These are phyloP conservation scores for Pyrus bretschneideri DNA, from an alignment of 306 rosid genomes.

Conservation along the genomic window DNA sequence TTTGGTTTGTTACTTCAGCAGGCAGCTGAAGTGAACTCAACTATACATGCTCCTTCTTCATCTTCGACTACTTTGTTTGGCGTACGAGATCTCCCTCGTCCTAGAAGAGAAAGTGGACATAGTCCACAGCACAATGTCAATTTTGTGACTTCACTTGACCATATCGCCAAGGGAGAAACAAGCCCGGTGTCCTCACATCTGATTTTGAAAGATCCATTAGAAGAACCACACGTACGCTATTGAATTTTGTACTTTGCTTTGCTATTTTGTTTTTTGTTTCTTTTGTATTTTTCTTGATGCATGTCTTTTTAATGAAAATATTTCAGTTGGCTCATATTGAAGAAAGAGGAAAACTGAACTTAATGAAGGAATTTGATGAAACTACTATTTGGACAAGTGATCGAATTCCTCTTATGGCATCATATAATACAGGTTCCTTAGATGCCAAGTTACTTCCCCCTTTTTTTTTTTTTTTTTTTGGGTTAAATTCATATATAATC, in stretches of 20 bases:
- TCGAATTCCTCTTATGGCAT: conserved; percentile 86
- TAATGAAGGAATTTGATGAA: conserved; percentile 92
- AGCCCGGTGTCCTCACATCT: conserved; percentile 62
- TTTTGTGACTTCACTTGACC: conserved; percentile 33
- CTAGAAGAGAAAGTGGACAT: conserved; percentile 36
- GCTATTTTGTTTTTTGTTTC: not conserved
- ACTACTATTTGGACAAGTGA: conserved; percentile 97
- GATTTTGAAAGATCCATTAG: conserved; percentile 74
- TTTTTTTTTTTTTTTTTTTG: not conserved
- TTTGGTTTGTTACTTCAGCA: conserved; percentile 88
- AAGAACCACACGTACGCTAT: conserved; percentile 63
- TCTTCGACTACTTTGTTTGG: conserved; percentile 60
- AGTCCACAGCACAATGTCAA: conserved; percentile 27
- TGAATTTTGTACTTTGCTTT: conserved; percentile 1
- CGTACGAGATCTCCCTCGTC: conserved; percentile 37
- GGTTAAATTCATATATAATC: conserved; percentile 2
- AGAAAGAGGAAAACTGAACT: conserved; percentile 78
- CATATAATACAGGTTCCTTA: conserved; percentile 73
- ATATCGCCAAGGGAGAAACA: conserved; percentile 53
- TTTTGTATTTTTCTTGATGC: not conserved
- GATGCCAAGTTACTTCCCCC: too few species aligned
- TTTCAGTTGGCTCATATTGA: conserved; percentile 64
- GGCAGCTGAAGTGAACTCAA: conserved; percentile 47
- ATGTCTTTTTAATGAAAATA: not conserved
- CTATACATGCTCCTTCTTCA: conserved; percentile 40